These are phyloP conservation scores for Fonsecaea pugnacius DNA, from an alignment of 2,329 filamentous ascomycete species.

Conservation along the genomic window DNA sequence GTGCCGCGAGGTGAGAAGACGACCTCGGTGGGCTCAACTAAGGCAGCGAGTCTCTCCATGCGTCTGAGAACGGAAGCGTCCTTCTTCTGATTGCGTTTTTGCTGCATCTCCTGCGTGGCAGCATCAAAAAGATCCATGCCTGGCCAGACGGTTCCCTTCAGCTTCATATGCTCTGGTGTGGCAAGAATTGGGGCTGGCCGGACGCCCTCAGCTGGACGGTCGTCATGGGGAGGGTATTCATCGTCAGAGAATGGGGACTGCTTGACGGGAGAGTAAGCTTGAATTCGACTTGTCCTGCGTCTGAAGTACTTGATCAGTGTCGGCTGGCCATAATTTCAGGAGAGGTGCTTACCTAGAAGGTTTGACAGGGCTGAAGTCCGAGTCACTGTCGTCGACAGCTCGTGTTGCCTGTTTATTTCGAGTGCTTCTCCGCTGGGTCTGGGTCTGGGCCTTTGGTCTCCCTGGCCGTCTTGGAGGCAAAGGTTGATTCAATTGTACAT, in stretches of 20 bases:
- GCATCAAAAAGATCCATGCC: slow-evolving; percentile 60
- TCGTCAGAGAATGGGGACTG: slow-evolving; percentile 6
- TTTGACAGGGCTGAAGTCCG: slow-evolving; percentile 32
- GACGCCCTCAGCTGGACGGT: slow-evolving; percentile 17
- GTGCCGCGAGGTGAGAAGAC: slow-evolving; percentile 53
- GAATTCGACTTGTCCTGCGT: slow-evolving; percentile 20
- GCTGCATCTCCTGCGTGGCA: slow-evolving; percentile 54
- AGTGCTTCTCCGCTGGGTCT: slow-evolving; percentile 20
- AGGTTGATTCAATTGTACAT: slow-evolving; percentile 16
- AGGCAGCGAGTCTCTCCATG: slow-evolving; percentile 52
- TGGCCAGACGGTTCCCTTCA: slow-evolving; percentile 56
- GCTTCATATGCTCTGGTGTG: slow-evolving; percentile 43
- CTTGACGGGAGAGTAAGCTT: slow-evolving; percentile 19
- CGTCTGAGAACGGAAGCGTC: slow-evolving; percentile 50
- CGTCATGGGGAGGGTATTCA: slow-evolving; percentile 14
- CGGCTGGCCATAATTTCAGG: not conserved
- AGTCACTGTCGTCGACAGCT: slow-evolving; percentile 31
- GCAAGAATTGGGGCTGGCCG: slow-evolving; percentile 18
- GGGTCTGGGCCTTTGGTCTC: slow-evolving; percentile 17
- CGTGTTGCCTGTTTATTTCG: slow-evolving; percentile 17
- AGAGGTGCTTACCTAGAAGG: slow-evolving; percentile 25
- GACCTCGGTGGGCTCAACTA: slow-evolving; percentile 53
- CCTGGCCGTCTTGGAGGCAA: slow-evolving; percentile 12
- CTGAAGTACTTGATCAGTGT: slow-evolving; percentile 16
- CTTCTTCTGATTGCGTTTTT: slow-evolving; percentile 58